These are phyloP conservation scores for Nakazawaea holstii DNA, from an alignment of 805 yeast genomes.

Conservation along the genomic window DNA sequence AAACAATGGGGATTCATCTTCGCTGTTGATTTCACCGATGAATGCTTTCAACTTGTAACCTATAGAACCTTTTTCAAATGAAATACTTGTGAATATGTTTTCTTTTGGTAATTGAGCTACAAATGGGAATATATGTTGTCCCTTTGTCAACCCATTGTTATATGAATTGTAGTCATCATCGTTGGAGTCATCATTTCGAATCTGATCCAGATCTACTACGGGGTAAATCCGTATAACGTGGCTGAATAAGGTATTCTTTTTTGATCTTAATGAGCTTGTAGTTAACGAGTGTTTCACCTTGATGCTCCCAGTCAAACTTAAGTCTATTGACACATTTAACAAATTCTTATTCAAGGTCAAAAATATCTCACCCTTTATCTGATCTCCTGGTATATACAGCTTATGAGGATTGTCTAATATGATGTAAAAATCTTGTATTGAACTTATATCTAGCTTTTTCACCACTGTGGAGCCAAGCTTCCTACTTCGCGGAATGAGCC, in stretches of 20 bases:
- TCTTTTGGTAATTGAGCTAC: slow-evolving; percentile 74
- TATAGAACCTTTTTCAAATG: slow-evolving; percentile 84
- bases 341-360: slow-evolving; percentile 51
- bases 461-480: slow-evolving; percentile 6
- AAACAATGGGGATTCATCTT: slow-evolving; percentile 24
- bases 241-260: slow-evolving; percentile 47
- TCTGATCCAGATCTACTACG: slow-evolving; percentile 7
- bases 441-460: slow-evolving; percentile 29
- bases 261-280: slow-evolving; percentile 47
- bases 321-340: slow-evolving; percentile 45
- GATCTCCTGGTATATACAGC: slow-evolving; percentile 76
- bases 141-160: slow-evolving; percentile 57
- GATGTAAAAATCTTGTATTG: slow-evolving; percentile 63
- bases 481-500: slow-evolving; percentile 8
- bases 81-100: slow-evolving; percentile 66
- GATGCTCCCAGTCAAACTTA: slow-evolving; percentile 52
- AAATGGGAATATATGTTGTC: slow-evolving; percentile 87
- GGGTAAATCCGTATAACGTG: slow-evolving; percentile 61
- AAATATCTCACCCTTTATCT: slow-evolving; percentile 57
- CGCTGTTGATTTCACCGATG: slow-evolving; percentile 15
- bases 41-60: slow-evolving; percentile 57
- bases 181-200: slow-evolving; percentile 15
- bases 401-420: slow-evolving; percentile 70
- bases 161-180: slow-evolving; percentile 11
- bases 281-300: slow-evolving; percentile 45